Conservation (phyloP, 129 eudicot species). For the Lonicera japonica region DNA sequence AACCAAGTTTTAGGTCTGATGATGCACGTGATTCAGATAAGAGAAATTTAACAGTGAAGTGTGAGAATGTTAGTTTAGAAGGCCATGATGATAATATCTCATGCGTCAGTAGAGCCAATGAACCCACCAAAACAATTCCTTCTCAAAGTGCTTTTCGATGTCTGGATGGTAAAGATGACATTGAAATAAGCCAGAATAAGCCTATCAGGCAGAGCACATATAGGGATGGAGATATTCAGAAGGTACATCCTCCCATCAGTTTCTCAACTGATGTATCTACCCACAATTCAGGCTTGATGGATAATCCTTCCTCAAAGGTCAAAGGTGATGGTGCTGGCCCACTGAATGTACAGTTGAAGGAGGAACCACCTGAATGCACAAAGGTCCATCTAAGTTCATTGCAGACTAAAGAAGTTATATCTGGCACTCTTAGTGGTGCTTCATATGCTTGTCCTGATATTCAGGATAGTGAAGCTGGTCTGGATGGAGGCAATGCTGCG, state of each 20-base stretch:
- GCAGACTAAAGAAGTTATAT: too few relatives aligned
- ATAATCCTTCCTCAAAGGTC: constrained; percentile 7
- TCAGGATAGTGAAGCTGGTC: constrained; percentile 17
- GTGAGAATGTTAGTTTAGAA: constrained; percentile 27
- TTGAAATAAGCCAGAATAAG: constrained; percentile 17
- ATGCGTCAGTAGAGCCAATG: constrained; percentile 24
- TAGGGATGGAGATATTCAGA: too few relatives aligned
- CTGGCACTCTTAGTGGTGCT: too few relatives aligned
- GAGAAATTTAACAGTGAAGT: constrained; percentile 15
- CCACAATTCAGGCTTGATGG: constrained; percentile 15
- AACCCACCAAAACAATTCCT: constrained; percentile 11
- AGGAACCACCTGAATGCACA: constrained; percentile 18
- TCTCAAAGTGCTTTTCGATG: constrained; percentile 7
- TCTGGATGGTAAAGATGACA: constrained; percentile 14
- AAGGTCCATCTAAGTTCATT: not conserved
- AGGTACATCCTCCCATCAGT: constrained; percentile 6
- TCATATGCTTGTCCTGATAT: constrained; percentile 17
- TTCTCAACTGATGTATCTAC: constrained; percentile 9
- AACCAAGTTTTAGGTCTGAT: constrained; percentile 22
- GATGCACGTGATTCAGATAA: constrained; percentile 10
- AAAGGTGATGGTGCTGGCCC: constrained; percentile 18
- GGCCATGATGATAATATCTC: constrained; percentile 41
- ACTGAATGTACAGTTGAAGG: constrained; percentile 2
- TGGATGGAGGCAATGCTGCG: constrained; percentile 17
- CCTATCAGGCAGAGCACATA: too few relatives aligned